Percentiles rank a stretch among this genome's conserved stretches.
Evolutionary conservation across 345 rosid genomes (phyloP).

Genomic region (Anacardium occidentale): DNA sequence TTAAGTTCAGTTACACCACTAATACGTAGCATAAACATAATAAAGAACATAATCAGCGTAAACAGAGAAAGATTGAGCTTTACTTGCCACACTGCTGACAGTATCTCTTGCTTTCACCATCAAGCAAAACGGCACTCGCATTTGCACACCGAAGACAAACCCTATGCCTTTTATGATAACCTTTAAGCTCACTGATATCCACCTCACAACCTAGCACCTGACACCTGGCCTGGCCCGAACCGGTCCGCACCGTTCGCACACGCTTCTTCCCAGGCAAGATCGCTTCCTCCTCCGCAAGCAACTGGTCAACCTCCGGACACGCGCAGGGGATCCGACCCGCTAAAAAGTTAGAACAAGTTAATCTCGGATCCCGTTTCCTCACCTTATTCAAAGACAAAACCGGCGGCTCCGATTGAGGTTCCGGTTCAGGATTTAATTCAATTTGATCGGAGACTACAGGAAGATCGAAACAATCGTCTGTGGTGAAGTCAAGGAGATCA

Average conservation of each 20-base stretch:
- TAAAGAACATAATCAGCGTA: not conserved
- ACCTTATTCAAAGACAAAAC: constrained; percentile 41
- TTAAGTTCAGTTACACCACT: not conserved
- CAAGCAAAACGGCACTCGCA: constrained; percentile 56
- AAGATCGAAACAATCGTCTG: constrained; percentile 53
- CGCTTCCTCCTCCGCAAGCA: constrained; percentile 52
- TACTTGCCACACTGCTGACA: constrained; percentile 99
- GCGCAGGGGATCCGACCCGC: constrained; percentile 88
- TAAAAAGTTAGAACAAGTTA: constrained; percentile 75
- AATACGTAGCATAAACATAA: not conserved
- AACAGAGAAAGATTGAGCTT: constrained; percentile 4
- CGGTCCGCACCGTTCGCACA: constrained; percentile 38
- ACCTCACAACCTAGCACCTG: constrained; percentile 81
- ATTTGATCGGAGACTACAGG: constrained; percentile 37
- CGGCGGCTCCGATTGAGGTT: constrained; percentile 26
- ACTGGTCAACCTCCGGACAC: constrained; percentile 86
- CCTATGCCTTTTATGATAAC: constrained; percentile 84
- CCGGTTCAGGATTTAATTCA: constrained; percentile 18
- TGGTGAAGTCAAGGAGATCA: constrained; percentile 74
- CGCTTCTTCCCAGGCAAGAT: constrained; percentile 60
- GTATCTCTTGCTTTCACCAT: constrained; percentile 78
- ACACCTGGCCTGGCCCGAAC: constrained; percentile 46
- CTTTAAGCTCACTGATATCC: constrained; percentile 89
- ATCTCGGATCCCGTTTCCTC: constrained; percentile 90
- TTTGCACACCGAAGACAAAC: constrained; percentile 86